Conservation (phyloP, 2,329 filamentous ascomycete species). For the Aspergillus sp. region DNA sequence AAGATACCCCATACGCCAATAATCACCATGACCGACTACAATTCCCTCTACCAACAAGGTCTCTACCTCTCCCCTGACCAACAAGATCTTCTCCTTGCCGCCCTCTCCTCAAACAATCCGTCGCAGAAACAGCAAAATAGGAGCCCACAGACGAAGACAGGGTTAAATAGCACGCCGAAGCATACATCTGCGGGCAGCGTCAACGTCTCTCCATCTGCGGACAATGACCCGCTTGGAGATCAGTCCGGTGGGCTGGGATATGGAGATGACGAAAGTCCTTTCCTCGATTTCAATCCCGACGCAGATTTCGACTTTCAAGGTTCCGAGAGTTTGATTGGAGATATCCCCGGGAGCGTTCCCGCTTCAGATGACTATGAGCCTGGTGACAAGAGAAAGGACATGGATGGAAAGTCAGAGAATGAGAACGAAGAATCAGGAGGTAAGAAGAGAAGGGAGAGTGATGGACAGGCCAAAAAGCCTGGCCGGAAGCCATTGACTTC, state of each 20-base stretch:
- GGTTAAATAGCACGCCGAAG: slow-evolving; percentile 24
- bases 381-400: slow-evolving; percentile 56
- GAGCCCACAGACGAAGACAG: slow-evolving; percentile 16
- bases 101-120: slow-evolving; percentile 63
- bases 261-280: slow-evolving; percentile 64
- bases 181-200: slow-evolving; percentile 41
- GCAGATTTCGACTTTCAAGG: slow-evolving; percentile 65
- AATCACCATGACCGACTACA: slow-evolving; percentile 31
- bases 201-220: slow-evolving; percentile 24
- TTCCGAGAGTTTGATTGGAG: slow-evolving; percentile 66
- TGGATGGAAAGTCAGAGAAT: slow-evolving; percentile 50
- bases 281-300: slow-evolving; percentile 73
- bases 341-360: slow-evolving; percentile 49
- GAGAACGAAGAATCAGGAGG: slow-evolving; percentile 59
- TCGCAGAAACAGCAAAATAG: slow-evolving; percentile 24
- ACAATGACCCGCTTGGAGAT: slow-evolving; percentile 27
- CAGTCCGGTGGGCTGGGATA: slow-evolving; percentile 46
- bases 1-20: background rate
- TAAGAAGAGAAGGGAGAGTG: slow-evolving; percentile 69
- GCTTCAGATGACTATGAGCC: slow-evolving; percentile 44
- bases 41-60: slow-evolving; percentile 42
- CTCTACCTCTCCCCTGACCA: slow-evolving; percentile 70
- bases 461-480: slow-evolving; percentile 88
- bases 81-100: slow-evolving; percentile 67
- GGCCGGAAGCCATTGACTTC: slow-evolving; percentile 92